These are phyloP conservation scores for Halophytophthora polymorphica DNA, from an alignment of 352 stramenopile genomes.

Conservation along the genomic window DNA sequence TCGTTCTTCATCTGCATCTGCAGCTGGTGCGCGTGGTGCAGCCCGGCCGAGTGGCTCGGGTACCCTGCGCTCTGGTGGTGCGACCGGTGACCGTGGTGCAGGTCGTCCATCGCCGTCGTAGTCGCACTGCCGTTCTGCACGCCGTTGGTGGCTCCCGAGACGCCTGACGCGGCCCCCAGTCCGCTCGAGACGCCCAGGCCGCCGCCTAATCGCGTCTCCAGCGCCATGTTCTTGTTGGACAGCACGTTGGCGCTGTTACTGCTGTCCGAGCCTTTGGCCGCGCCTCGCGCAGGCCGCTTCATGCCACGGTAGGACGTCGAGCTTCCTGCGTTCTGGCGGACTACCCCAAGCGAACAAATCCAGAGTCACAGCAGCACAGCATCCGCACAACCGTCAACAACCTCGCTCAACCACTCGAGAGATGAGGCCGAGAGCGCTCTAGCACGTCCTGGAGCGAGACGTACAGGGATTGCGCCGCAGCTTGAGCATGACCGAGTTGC, in stretches of 20 bases:
- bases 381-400: not conserved
- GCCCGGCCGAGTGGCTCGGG: slow-evolving; percentile 11
- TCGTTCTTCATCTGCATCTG: slow-evolving; percentile 59
- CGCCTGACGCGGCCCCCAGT: slow-evolving; percentile 19
- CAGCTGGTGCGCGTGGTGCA: slow-evolving; percentile 22
- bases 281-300: slow-evolving; percentile 51
- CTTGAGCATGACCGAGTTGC: slow-evolving; percentile 79
- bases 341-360: slow-evolving; percentile 21
- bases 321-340: slow-evolving; percentile 61
- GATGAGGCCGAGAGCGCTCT: not conserved
- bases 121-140: slow-evolving; percentile 17
- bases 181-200: slow-evolving; percentile 24
- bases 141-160: slow-evolving; percentile 14
- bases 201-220: slow-evolving; percentile 64
- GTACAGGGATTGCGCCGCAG: slow-evolving; percentile 78
- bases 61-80: slow-evolving; percentile 21
- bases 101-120: slow-evolving; percentile 17
- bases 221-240: slow-evolving; percentile 64
- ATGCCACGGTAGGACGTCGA: slow-evolving; percentile 51
- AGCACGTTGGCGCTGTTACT: slow-evolving; percentile 73
- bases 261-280: slow-evolving; percentile 52
- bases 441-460: slow-evolving; percentile 11
- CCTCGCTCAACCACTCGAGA: not conserved
- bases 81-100: slow-evolving; percentile 19
- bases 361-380: slow-evolving; percentile 9